phyloP scores from a whole-genome alignment of 164 flowering plant genomes.

The Malania oleifera region DNA sequence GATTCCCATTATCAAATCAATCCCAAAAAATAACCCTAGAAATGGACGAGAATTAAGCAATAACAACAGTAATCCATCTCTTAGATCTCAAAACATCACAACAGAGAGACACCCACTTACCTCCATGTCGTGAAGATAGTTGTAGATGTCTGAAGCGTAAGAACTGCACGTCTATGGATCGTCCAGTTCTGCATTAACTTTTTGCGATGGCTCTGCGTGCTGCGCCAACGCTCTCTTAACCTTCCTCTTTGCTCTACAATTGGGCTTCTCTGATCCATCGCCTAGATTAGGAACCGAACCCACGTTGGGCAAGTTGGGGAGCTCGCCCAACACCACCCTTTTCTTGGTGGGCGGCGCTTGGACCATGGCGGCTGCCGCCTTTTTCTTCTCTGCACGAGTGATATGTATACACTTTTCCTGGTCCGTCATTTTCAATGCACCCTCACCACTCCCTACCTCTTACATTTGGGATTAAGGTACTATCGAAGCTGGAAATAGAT shows the following conservation, averaged over 20 bases:
- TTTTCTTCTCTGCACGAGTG: constrained; percentile 30
- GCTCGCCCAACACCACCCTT: constrained; percentile 31
- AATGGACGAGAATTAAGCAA: background rate
- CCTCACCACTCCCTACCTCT: background rate
- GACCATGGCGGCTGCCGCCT: constrained; percentile 15
- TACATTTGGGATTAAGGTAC: background rate
- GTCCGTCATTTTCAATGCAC: constrained; percentile 27
- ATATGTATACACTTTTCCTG: constrained; percentile 27
- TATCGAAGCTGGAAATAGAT: background rate
- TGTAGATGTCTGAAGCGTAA: constrained; percentile 24
- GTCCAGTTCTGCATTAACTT: constrained; percentile 7
- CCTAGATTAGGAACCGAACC: background rate
- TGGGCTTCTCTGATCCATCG: constrained; percentile 1
- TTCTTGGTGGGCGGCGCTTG: constrained; percentile 14
- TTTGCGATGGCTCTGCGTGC: background rate
- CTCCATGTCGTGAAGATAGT: constrained; percentile 33
- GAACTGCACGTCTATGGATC: constrained; percentile 29
- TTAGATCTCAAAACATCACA: too few relatives aligned
- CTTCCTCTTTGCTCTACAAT: constrained; percentile 8
- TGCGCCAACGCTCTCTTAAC: constrained; percentile 1
- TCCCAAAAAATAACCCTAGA: background rate
- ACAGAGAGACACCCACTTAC: too few relatives aligned
- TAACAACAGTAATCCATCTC: background rate
- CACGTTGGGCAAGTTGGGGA: constrained; percentile 11
- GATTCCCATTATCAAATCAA: too few relatives aligned